Conservation (phyloP, 495 filamentous ascomycete genomes). For the Trichodelitschia bisporula region DNA sequence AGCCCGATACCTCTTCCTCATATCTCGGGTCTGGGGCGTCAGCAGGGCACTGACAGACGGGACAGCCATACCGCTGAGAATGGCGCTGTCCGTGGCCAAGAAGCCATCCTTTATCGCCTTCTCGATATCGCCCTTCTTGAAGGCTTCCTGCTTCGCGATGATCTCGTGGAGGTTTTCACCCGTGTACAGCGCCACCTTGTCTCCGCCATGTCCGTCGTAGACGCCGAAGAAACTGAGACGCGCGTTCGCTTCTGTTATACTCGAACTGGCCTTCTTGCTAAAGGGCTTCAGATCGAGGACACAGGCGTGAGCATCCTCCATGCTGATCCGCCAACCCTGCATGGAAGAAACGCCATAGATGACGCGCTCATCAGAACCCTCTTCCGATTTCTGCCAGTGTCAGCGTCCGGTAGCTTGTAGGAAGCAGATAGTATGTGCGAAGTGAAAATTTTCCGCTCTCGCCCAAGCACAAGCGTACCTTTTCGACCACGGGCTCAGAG, state of each 20-base stretch:
- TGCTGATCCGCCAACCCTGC: constrained; percentile 99
- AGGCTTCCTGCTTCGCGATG: constrained; percentile 77
- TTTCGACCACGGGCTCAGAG: constrained; percentile 94
- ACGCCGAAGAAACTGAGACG: constrained; percentile 91
- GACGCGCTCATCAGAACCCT: constrained; percentile 79
- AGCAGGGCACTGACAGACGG: no score
- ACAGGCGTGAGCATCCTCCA: constrained; percentile 89
- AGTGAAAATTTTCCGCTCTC: constrained; percentile 1
- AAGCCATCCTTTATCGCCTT: constrained; percentile 96
- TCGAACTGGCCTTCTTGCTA: constrained; percentile 27
- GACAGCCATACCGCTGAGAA: constrained; percentile 56
- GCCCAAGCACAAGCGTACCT: constrained; percentile 32
- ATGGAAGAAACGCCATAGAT: constrained; percentile 89
- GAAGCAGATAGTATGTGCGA: background rate
- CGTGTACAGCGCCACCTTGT: constrained; percentile 82
- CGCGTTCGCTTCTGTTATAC: constrained; percentile 31
- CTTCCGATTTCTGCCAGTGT: constrained; percentile 42
- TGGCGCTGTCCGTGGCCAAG: constrained; percentile 83
- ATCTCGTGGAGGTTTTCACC: constrained; percentile 88
- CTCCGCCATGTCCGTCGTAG: constrained; percentile 92
- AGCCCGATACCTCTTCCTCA: constrained; percentile 93
- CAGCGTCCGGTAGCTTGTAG: constrained; percentile 1
- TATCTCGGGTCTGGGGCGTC: constrained; percentile 66
- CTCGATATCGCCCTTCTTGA: constrained; percentile 73
- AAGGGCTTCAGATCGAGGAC: constrained; percentile 65